Percentiles rank a stretch among this genome's conserved stretches.
phyloP scores from a whole-genome alignment of 2,329 filamentous ascomycete species.

The Sordariomycetes sp. region DNA sequence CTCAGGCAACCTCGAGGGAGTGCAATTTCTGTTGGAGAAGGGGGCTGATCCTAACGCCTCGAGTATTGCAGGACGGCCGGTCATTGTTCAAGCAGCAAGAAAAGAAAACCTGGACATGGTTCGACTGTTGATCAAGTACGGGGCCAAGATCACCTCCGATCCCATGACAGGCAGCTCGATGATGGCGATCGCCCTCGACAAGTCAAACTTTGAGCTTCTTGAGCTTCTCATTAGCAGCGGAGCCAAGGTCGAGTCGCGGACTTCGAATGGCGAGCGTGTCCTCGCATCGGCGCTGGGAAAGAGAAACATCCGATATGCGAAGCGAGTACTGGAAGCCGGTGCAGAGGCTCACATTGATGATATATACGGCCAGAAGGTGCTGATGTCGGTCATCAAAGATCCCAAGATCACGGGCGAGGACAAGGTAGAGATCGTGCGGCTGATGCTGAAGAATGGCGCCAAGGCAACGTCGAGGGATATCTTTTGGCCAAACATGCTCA shows the following conservation, averaged over 20 bases:
- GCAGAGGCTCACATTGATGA: slow-evolving; percentile 22
- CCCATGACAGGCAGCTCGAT: slow-evolving; percentile 20
- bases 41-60: slow-evolving; percentile 18
- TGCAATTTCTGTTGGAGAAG: slow-evolving; percentile 17
- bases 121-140: slow-evolving; percentile 18
- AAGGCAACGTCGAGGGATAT: slow-evolving; percentile 16
- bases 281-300: slow-evolving; percentile 21
- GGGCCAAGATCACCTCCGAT: slow-evolving; percentile 21
- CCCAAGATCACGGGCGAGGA: slow-evolving; percentile 13
- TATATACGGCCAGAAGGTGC: slow-evolving; percentile 17
- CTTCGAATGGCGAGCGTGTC: slow-evolving; percentile 19
- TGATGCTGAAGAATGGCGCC: slow-evolving; percentile 24
- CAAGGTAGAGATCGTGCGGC: slow-evolving; percentile 14
- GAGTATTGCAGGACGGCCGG: slow-evolving; percentile 13
- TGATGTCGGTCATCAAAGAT: slow-evolving; percentile 20
- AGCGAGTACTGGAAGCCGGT: slow-evolving; percentile 20
- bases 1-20: slow-evolving; percentile 13
- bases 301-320: slow-evolving; percentile 18
- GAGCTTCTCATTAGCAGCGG: slow-evolving; percentile 23
- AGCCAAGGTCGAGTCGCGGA: slow-evolving; percentile 18
- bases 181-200: slow-evolving; percentile 16
- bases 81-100: slow-evolving; percentile 17
- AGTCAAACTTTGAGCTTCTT: slow-evolving; percentile 17
- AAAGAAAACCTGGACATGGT: slow-evolving; percentile 17
- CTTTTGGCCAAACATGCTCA: slow-evolving; percentile 7